Evolutionary conservation across 225 moss, liverwort and hornwort genomes (phyloP).

Genomic region (Physcomitrellopsis africana): DNA sequence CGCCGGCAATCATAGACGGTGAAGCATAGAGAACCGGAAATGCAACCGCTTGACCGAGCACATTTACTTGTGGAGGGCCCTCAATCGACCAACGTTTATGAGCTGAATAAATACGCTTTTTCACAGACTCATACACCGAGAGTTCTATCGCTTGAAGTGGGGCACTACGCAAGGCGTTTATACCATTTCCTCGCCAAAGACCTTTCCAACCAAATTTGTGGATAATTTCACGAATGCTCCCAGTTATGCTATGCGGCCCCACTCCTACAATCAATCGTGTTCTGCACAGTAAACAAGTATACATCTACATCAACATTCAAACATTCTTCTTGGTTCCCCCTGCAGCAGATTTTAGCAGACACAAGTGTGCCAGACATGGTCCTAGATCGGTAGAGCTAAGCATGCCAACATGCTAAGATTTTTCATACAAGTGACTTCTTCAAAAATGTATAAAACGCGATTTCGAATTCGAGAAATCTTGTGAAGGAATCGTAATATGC

Average conservation of each 20-base stretch:
- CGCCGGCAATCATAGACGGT: conserved; percentile 47
- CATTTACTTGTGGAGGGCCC: conserved; percentile 42
- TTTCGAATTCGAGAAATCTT: not conserved
- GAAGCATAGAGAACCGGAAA: conserved; percentile 35
- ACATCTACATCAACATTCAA: not conserved
- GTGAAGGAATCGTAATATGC: not conserved
- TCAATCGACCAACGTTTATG: conserved; percentile 40
- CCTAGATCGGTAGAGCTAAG: not conserved
- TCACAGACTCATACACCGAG: conserved; percentile 44
- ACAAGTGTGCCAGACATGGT: not conserved
- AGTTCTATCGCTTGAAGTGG: conserved; percentile 55
- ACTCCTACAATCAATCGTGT: conserved; percentile 53
- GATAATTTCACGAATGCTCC: conserved; percentile 41
- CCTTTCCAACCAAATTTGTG: conserved; percentile 43
- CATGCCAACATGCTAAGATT: too few relatives aligned
- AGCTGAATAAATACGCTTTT: conserved; percentile 26
- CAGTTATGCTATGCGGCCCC: conserved; percentile 48
- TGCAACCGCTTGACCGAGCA: conserved; percentile 38
- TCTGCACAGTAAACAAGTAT: conserved; percentile 20
- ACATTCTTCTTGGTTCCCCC: not conserved
- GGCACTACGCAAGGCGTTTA: conserved; percentile 46
- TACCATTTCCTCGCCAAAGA: conserved; percentile 49
- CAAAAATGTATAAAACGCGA: not conserved
- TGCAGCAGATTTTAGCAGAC: not conserved
- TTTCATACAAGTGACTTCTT: not conserved